phyloP scores from a whole-genome alignment of 2,329 filamentous ascomycete species.

The Hymenoscyphus infarciens region DNA sequence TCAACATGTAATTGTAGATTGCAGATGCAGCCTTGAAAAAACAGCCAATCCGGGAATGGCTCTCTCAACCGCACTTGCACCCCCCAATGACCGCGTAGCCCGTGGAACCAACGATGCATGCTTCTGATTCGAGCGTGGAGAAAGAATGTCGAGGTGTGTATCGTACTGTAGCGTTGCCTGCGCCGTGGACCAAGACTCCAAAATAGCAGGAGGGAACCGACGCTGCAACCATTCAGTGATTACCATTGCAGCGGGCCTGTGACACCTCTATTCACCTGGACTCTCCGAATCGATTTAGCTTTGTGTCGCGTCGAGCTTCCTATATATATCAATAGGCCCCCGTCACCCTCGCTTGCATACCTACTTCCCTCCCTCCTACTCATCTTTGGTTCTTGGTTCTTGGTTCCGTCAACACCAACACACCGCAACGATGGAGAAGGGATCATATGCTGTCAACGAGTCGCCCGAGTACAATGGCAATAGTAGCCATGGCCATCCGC shows the following conservation, averaged over 20 bases:
- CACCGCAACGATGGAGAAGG: constrained; percentile 29
- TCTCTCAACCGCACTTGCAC: neutral
- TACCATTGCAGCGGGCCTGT: constrained; percentile 2
- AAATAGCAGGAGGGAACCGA: neutral
- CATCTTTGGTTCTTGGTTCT: neutral
- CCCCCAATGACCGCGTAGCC: neutral
- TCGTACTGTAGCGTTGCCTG: neutral
- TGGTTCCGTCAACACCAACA: constrained; percentile 8
- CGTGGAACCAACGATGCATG: neutral
- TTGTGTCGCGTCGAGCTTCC: constrained; percentile 8
- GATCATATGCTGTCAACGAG: constrained; percentile 24
- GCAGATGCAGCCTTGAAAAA: constrained; percentile 1
- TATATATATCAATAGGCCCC: constrained; percentile 15
- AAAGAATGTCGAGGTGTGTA: neutral
- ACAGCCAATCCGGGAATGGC: neutral
- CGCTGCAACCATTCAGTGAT: neutral
- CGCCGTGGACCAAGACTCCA: constrained; percentile 1
- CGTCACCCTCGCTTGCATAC: neutral
- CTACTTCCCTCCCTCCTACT: constrained; percentile 12
- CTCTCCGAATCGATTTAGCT: constrained; percentile 4
- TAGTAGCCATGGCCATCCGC: constrained; percentile 9
- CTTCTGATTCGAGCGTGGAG: constrained; percentile 4
- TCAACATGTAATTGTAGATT: constrained; percentile 2
- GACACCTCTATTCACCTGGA: constrained; percentile 8
- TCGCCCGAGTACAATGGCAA: constrained; percentile 22